phyloP scores from a whole-genome alignment of 331 rosid species.

The Arachis monticola region DNA sequence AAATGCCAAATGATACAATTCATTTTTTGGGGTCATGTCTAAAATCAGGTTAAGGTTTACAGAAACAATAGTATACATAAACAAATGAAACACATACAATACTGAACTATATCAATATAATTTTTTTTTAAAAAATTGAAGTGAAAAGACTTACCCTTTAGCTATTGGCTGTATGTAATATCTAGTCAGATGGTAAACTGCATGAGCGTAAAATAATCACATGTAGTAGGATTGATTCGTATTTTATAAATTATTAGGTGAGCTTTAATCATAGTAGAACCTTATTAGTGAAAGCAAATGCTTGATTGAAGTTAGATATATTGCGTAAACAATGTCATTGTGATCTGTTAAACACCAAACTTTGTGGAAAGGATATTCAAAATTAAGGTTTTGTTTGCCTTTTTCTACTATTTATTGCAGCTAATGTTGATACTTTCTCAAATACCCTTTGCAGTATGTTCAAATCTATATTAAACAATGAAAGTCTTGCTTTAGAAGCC shows the following conservation, averaged over 20 bases:
- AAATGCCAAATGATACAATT: not conserved
- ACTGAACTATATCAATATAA: not conserved
- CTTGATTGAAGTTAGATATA: constrained; percentile 5
- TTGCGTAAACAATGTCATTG: not conserved
- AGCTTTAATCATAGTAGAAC: constrained; percentile 21
- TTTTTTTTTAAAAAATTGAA: not conserved
- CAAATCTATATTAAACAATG: constrained; percentile 22
- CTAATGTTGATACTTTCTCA: not conserved
- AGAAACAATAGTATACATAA: not conserved
- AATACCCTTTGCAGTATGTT: constrained; percentile 16
- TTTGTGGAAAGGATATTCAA: constrained; percentile 9
- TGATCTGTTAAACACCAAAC: not conserved
- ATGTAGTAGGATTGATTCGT: constrained; percentile 13
- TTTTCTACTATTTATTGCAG: too few species aligned
- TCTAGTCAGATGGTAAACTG: not conserved
- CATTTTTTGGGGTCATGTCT: not conserved
- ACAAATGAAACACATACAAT: not conserved
- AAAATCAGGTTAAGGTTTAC: not conserved
- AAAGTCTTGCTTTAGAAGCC: constrained; percentile 29
- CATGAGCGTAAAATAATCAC: not conserved
- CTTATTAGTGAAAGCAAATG: constrained; percentile 24
- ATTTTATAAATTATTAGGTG: constrained; percentile 5
- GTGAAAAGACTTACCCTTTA: not conserved
- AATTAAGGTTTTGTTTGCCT: not conserved
- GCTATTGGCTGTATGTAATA: constrained; percentile 4